These are phyloP conservation scores for Zanthoxylum bungeanum DNA, from an alignment of 345 rosid species.

Conservation along the genomic window DNA sequence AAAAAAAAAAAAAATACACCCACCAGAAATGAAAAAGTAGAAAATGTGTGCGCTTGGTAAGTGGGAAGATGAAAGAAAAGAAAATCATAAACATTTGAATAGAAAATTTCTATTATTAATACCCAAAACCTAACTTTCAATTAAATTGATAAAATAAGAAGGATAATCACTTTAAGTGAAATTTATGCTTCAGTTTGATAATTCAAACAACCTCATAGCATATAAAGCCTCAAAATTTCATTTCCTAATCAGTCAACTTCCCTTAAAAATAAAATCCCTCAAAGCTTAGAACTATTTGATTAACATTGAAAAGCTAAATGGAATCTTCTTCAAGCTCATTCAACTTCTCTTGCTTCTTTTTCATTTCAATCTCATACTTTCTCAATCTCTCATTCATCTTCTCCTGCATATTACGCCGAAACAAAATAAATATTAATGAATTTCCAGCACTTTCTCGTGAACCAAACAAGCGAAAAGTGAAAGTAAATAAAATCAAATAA, in stretches of 20 bases:
- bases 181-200: neutral
- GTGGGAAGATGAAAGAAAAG: neutral
- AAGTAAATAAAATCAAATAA: neutral
- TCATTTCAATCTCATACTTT: constrained; percentile 61
- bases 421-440: neutral
- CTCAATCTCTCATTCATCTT: constrained; percentile 74
- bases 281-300: neutral
- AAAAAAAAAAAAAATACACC: too few species aligned
- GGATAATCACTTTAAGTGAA: neutral
- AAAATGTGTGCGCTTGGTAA: neutral
- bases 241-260: neutral
- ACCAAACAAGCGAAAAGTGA: neutral
- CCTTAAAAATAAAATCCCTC: too few species aligned
- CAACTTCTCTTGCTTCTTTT: constrained; percentile 40
- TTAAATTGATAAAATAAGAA: neutral
- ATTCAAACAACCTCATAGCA: neutral
- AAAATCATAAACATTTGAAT: neutral
- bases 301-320: constrained; percentile 14
- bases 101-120: neutral
- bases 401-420: constrained; percentile 40
- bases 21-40: too few species aligned
- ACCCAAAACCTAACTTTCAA: neutral
- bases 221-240: neutral
- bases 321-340: constrained; percentile 58
- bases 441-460: constrained; percentile 12